phyloP scores from a whole-genome alignment of 2,329 filamentous ascomycete species.

The Aspergillus flavus region DNA sequence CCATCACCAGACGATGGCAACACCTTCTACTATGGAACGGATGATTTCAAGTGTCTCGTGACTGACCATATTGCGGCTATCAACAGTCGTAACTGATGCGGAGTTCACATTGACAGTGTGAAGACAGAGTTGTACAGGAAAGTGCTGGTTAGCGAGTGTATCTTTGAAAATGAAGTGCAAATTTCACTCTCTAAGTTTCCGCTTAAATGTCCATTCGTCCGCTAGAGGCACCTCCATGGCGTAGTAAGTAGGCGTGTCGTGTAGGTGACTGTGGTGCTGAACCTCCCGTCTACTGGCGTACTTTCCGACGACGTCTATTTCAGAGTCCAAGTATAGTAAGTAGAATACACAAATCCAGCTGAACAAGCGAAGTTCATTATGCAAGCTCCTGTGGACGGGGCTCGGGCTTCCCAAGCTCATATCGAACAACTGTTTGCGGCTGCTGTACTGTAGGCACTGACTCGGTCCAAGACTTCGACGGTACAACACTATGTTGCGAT shows the following conservation, averaged over 20 bases:
- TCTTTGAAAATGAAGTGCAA: neutral
- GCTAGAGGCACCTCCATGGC: too few relatives aligned
- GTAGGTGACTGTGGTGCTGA: too few relatives aligned
- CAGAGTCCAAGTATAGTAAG: neutral
- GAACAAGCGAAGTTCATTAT: neutral
- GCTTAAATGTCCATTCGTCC: too few relatives aligned
- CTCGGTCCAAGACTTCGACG: neutral
- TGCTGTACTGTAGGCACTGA: neutral
- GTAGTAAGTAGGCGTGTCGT: too few relatives aligned
- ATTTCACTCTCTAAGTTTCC: neutral
- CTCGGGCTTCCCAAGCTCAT: neutral
- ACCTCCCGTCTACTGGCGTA: too few relatives aligned
- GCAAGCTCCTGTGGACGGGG: neutral
- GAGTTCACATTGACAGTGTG: neutral
- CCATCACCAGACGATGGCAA: constrained; percentile 34
- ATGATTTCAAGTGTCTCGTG: constrained; percentile 35
- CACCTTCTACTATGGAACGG: constrained; percentile 36
- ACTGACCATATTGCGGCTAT: constrained; percentile 33
- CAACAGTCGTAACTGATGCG: constrained; percentile 6
- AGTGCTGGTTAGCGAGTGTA: neutral
- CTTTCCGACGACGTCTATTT: neutral
- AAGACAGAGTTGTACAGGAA: neutral
- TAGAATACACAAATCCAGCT: neutral
- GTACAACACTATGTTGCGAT: neutral
- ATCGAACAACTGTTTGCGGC: neutral